Evolutionary conservation across 208 protist genomes (phyloP), one percentile per base, ranked within the genome.

Genomic region (Crithidia sp.): DNA sequence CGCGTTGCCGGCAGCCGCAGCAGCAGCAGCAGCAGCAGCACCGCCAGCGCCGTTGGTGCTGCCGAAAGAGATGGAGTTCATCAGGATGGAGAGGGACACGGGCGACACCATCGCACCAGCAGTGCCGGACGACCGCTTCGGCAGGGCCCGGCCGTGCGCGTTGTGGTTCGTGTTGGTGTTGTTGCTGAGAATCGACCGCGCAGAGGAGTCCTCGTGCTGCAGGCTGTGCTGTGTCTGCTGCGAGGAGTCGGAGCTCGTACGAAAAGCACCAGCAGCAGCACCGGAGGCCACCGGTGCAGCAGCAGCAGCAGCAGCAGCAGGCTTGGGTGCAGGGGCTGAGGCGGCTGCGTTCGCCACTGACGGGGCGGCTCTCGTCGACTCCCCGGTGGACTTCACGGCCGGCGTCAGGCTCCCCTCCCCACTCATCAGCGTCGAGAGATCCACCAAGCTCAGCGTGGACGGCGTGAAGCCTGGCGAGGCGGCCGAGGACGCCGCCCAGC

Each of bases 21-120:
- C 17, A 16, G n/a, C 43, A 4, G 2, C 47, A n/a, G 6, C 28
- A 5, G 2, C 45, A 43, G 28, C 17, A 6, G 4, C 17, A 13
- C 45, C 40, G 52, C 4, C 43, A 54, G 40, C 17, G n/a, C 40
- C 65, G 54, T 59, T 61, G 54, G 40, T 60, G 65, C 65, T 70
- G 53, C 17, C 37, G 19, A 70, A 53, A 3, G 65, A 70, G 7
- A 56, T 61, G 65, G 65, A 70, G 65, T 59, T 70, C 54, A 61
- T 52, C 16, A 69, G 52, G 19, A 61, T 70, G 4, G 65, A 61
- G 39, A 61, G 43, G 3, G 43, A 61, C 2, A 61, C 53, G 6
- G 65, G 53, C 4, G 65, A 70, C 3, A 70, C n/a, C 2, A 61
- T 4, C n/a, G 53, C 53, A 16, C 53, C 65, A 2, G 53, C 57